Evolutionary conservation across 352 stramenopile genomes (phyloP), one percentile per base, ranked within the genome.

Genomic region (Globisporangium uncinulatum): DNA sequence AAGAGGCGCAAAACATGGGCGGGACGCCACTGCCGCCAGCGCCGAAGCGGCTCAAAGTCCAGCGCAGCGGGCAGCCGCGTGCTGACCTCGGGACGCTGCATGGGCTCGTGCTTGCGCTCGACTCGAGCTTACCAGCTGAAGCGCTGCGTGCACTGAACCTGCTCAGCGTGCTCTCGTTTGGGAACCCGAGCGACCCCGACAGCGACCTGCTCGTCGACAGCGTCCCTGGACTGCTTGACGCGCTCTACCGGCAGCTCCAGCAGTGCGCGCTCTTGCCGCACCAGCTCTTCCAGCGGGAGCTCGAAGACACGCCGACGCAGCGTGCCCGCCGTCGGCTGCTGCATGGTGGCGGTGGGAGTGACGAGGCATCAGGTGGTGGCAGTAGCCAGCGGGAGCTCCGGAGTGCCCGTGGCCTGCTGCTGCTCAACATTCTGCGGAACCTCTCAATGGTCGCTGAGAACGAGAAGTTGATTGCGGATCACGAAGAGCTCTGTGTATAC

Each of bases 381-480:
- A 29, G 24, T 29, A 29, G 73, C 0, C 69, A 83, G 53, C 72
- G 77, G 7, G 79, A 86, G 58, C 54, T 89, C 15, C 50, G 86
- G 45, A 74, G 83, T 44, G 80, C 79, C 1, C 67, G 71, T 7
- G 74, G 69, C 0, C 56, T 89, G 31, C 56, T 83, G 34, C 57
- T 93, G 52, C 65, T 93, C 51, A 89, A 93, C 52, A 85, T 93
- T n/a, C 14, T 93, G 34, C 79, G 83, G 36, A 93, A 93, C 41
- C 56, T 91, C 42, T 76, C 78, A 5, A 83, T 90, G 67, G 66
- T 91, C n/a, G 51, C 66, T 4, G 83, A 74, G 20, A 93, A 93
- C 57, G 74, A 89, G 56, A 75, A 79, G 50, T 66, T 74, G 0
- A 62, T 93, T 10, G 79, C 80, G 6, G 65, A 79, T 29, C 79